Conservation (phyloP, 164 flowering plant genomes). For the Chimonanthus praecox region DNA sequence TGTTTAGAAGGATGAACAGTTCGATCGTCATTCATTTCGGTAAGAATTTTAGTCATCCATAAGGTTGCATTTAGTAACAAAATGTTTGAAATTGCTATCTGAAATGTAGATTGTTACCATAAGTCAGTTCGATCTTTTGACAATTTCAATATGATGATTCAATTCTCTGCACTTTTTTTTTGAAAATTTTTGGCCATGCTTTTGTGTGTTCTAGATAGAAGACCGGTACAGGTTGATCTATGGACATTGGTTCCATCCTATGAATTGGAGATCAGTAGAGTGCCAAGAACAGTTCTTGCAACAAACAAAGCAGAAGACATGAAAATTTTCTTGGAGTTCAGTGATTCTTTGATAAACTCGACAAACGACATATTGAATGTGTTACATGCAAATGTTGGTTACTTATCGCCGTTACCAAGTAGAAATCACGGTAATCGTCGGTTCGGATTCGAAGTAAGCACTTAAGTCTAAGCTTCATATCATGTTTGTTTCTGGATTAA, state of each 20-base stretch:
- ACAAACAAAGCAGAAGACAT: slow-evolving; percentile 44
- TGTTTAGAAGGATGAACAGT: slow-evolving; percentile 32
- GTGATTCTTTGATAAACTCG: slow-evolving; percentile 37
- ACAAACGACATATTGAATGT: slow-evolving; percentile 37
- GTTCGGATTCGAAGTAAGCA: slow-evolving; percentile 41
- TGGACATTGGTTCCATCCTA: slow-evolving; percentile 55
- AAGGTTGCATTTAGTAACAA: background rate
- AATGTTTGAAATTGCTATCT: background rate
- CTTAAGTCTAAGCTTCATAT: background rate
- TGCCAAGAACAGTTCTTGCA: slow-evolving; percentile 47
- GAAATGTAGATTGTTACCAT: background rate
- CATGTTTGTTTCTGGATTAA: background rate
- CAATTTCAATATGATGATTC: background rate
- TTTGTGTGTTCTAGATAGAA: slow-evolving; percentile 37
- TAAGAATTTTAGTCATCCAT: slow-evolving; percentile 10
- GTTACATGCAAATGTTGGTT: slow-evolving; percentile 30
- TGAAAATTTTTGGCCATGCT: background rate
- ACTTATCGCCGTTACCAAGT: slow-evolving; percentile 21
- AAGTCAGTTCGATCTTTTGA: background rate
- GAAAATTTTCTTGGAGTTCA: slow-evolving; percentile 49
- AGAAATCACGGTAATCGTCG: slow-evolving; percentile 34
- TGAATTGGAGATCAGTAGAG: slow-evolving; percentile 34
- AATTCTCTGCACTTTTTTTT: background rate
- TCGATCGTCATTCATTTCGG: slow-evolving; percentile 44
- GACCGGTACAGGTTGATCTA: slow-evolving; percentile 42